Evolutionary conservation across 768 basidiomycete genomes (phyloP), one percentile per base, ranked within the genome.

Genomic region (Amylocystis lapponica): DNA sequence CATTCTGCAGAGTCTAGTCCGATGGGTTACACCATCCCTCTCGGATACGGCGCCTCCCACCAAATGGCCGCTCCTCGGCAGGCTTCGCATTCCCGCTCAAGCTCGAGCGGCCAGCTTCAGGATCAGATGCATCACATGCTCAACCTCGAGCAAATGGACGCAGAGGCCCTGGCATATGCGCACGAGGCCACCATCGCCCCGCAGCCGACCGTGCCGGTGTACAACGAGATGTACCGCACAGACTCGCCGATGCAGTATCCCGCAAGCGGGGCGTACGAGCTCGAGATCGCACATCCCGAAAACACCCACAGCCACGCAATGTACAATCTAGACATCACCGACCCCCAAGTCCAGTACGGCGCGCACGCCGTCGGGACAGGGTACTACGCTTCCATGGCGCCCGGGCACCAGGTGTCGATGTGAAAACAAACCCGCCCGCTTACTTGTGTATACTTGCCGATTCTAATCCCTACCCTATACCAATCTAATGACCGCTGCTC

Each of bases 11-110:
- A 65, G 30, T 66, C 65, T 10, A 63, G 56, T 44, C 62, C 54
- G 51, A 61, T 46, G 67, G 79, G 39, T 72, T 75, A 36, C 77
- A 80, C 50, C 76, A 83, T 56, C 71, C 83, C 17, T 19, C 51
- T 65, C 19, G 63, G 52, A 16, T 59, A 61, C 48, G 52, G 52
- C 42, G 39, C 27, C 13, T 29, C 36, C 36, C 48, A n/a, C 48
- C 50, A 27, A 37, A 38, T 31, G 43, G 41, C 22, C 40, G 43
- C 32, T 30, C 21, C 20, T 17, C 12, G 20, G 8, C 14, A 26
- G 21, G 29, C 33, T 19, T 21, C 32, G 27, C 34, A 39, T 19
- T 50, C 55, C 47, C 57, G 52, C 41, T 48, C 55, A 46, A 48
- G 52, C 48, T 59, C 59, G 48, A 43, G 49, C 47, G 44, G 52